phyloP scores from a whole-genome alignment of 768 basidiomycete genomes.

The Arthromyces matolae region DNA sequence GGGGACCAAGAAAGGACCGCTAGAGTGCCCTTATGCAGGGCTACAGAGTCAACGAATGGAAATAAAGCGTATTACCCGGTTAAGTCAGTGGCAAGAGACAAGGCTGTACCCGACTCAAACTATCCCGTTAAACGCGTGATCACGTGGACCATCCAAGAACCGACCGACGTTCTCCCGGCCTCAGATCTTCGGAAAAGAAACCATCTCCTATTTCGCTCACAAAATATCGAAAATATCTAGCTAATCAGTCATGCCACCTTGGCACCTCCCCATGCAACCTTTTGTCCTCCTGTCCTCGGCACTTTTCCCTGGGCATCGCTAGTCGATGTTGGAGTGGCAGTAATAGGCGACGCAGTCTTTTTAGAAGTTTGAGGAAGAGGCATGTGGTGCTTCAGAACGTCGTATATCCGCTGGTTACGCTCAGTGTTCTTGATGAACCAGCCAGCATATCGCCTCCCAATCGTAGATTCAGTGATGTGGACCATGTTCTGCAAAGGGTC shows the following conservation, averaged over 20 bases:
- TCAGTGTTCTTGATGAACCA: conserved; percentile 98
- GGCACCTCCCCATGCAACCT: conserved; percentile 60
- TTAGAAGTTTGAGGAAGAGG: conserved; percentile 41
- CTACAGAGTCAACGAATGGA: conserved; percentile 6
- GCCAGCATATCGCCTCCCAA: conserved; percentile 89
- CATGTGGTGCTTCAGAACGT: conserved; percentile 62
- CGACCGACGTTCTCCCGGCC: conserved; percentile 2
- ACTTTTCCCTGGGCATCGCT: conserved; percentile 22
- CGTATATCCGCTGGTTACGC: conserved; percentile 82
- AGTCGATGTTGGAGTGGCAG: conserved; percentile 24
- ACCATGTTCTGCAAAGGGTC: conserved; percentile 89
- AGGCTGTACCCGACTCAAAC: not conserved
- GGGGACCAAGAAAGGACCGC: conserved; percentile 13
- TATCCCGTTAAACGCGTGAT: conserved; percentile 7
- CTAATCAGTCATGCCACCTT: conserved; percentile 28
- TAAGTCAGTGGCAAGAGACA: conserved; percentile 1
- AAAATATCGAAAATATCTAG: not conserved
- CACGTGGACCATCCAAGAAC: conserved; percentile 13
- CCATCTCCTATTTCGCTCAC: not conserved
- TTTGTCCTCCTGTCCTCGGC: conserved; percentile 42
- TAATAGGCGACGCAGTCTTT: conserved; percentile 18
- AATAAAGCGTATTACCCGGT: conserved; percentile 5
- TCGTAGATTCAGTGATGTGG: conserved; percentile 91
- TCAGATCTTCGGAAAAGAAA: not conserved
- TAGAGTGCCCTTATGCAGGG: conserved; percentile 7